Evolutionary conservation across 1,139 yeast species (phyloP).

Genomic region (Hansenula sp.): DNA sequence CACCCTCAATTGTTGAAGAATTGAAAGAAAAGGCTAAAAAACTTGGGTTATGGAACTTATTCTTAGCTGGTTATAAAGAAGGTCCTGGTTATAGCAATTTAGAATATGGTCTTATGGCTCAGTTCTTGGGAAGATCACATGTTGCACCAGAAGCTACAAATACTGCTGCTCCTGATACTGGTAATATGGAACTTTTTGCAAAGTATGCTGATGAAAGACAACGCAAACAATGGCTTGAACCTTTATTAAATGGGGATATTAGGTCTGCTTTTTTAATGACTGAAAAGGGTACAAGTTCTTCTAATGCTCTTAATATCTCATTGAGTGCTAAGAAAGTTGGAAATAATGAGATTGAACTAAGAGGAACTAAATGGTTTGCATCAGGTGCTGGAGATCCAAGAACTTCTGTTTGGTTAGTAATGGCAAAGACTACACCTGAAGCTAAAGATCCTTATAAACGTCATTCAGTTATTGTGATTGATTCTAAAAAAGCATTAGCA

Average conservation of each 20-base stretch:
- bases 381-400: constrained; percentile 75
- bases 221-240: constrained; percentile 48
- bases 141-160: constrained; percentile 63
- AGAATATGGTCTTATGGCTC: constrained; percentile 70
- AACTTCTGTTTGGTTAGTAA: constrained; percentile 57
- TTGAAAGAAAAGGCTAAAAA: constrained; percentile 52
- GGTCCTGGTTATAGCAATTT: constrained; percentile 64
- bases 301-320: constrained; percentile 64
- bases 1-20: constrained; percentile 48
- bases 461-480: constrained; percentile 59
- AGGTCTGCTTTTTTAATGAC: constrained; percentile 72
- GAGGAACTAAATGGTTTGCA: constrained; percentile 74
- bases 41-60: constrained; percentile 64
- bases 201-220: constrained; percentile 53
- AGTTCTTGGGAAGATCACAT: constrained; percentile 54
- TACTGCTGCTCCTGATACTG: constrained; percentile 70
- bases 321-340: constrained; percentile 36
- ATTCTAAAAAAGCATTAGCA: constrained; percentile 45
- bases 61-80: constrained; percentile 50
- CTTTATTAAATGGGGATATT: constrained; percentile 54
- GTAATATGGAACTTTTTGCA: constrained; percentile 68
- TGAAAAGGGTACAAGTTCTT: constrained; percentile 60
- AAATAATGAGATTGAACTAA: constrained; percentile 51
- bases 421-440: constrained; percentile 53
- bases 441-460: constrained; percentile 39